Conservation (phyloP, 441 rosid species). For the Gossypium schwendimanii region DNA sequence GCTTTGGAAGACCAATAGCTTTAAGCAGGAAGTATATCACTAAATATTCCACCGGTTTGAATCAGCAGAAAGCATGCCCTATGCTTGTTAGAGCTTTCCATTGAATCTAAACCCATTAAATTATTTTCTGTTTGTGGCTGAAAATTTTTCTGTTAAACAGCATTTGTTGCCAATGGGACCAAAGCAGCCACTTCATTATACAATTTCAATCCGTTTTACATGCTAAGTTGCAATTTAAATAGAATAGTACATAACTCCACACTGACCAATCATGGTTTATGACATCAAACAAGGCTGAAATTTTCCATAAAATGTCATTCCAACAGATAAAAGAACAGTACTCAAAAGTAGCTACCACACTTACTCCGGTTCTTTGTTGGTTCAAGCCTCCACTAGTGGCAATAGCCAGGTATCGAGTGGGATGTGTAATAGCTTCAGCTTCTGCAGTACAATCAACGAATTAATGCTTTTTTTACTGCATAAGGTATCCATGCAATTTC, state of each 20-base stretch:
- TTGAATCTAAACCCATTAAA: neutral
- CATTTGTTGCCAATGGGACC: neutral
- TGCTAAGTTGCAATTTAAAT: neutral
- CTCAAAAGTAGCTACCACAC: conserved; percentile 13
- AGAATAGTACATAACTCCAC: neutral
- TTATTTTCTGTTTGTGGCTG: neutral
- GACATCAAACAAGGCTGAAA: neutral
- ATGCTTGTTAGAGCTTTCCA: neutral
- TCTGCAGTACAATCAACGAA: conserved; percentile 29
- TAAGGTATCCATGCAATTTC: neutral
- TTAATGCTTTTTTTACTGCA: neutral
- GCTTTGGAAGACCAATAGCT: neutral
- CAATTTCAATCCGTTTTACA: neutral
- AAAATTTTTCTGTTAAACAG: neutral
- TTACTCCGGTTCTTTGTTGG: conserved; percentile 90
- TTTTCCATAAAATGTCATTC: neutral
- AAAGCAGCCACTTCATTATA: neutral
- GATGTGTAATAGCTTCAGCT: conserved; percentile 39
- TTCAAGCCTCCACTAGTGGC: conserved; percentile 94
- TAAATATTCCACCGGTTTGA: neutral
- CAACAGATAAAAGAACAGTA: neutral
- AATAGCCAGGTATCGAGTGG: conserved; percentile 57
- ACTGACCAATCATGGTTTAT: neutral
- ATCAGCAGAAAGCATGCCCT: neutral
- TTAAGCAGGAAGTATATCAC: conserved; percentile 3